phyloP scores from a whole-genome alignment of 2,329 filamentous ascomycete species.

The Cercospora brassicicola region DNA sequence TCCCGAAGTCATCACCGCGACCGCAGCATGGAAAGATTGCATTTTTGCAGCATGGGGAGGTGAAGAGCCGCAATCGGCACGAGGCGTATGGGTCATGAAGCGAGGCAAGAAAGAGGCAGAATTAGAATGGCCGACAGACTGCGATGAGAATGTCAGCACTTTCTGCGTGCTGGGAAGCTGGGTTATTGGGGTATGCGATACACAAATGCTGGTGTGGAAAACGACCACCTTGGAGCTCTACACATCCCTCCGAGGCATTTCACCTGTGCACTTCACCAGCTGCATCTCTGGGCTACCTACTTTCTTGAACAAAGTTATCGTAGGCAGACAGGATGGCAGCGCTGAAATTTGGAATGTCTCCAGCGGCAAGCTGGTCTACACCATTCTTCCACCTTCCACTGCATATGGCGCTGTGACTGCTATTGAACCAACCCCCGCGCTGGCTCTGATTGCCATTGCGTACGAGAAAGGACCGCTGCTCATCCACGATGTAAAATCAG shows the following conservation, averaged over 20 bases:
- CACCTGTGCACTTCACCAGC: conserved; percentile 66
- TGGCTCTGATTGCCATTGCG: conserved; percentile 84
- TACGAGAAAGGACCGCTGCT: conserved; percentile 76
- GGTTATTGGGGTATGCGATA: conserved; percentile 77
- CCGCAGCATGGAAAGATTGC: conserved; percentile 80
- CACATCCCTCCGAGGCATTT: conserved; percentile 69
- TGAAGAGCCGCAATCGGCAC: conserved; percentile 49
- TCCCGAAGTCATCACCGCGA: conserved; percentile 80
- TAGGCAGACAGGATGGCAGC: conserved; percentile 80
- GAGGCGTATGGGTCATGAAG: conserved; percentile 88
- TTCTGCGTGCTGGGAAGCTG: conserved; percentile 85
- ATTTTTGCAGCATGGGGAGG: conserved; percentile 89
- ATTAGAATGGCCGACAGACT: conserved; percentile 65
- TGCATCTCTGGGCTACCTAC: conserved; percentile 87
- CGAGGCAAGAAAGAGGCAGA: conserved; percentile 81
- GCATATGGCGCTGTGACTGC: conserved; percentile 81
- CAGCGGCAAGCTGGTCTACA: conserved; percentile 86
- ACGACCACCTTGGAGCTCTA: conserved; percentile 81
- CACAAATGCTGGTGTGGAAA: conserved; percentile 86
- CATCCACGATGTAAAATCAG: conserved; percentile 78
- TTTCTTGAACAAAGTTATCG: conserved; percentile 92
- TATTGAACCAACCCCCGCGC: conserved; percentile 76
- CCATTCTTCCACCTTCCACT: conserved; percentile 72
- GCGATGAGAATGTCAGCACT: conserved; percentile 70
- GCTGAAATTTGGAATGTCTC: conserved; percentile 98